Base-by-base conservation (phyloP, 495 filamentous ascomycete species). In the Acidomyces sp. region DNA sequence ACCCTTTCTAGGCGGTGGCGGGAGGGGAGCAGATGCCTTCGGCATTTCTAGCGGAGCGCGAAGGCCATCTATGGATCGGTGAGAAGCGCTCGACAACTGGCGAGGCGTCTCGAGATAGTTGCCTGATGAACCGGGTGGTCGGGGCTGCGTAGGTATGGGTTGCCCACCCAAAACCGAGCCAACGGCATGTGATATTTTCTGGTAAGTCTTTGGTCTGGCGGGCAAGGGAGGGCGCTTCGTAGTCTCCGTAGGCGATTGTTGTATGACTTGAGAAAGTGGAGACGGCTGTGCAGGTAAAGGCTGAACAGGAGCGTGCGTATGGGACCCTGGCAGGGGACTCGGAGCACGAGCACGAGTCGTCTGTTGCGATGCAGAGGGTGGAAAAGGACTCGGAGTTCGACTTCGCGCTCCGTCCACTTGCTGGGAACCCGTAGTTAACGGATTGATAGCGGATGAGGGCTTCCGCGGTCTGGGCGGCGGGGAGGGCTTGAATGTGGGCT, bases 1-100 rank as follows among this genome's bases (percentile, higher is more conserved):
- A 17, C 51, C 53, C 28, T 49, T 45, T 28, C 56, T 54, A 5
- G 56, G 56, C n/a, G 61, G 66, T 2, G 61, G 64, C 6, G 56
- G 59, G 2, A 59, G 63, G 12, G 61, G 59, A 6, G 55, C 29
- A 10, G 47, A 52, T 3, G 44, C 20, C 4, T 27, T 32, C 6
- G 35, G 23, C 13, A 33, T 37, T 4, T 34, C 39, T 9, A 16
- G 15, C 6, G 34, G 33, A 24, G 2, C 13, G 26, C 43, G 43
- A 3, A 47, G 33, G 7, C 45, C 37, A 6, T 45, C 30, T 12
- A 24, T 18, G n/a, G 48, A 46, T 10, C 23, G 13, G 26, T 28
- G 26, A 28, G 20, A 18, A 25, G n/a, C n/a, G n/a, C n/a, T n/a
- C n/a, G 46, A 49, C 3, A 40, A n/a, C 3, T 21, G 11, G 28